These are phyloP conservation scores for Penicillium freii DNA, from an alignment of 2,329 filamentous ascomycete genomes.

Conservation along the genomic window DNA sequence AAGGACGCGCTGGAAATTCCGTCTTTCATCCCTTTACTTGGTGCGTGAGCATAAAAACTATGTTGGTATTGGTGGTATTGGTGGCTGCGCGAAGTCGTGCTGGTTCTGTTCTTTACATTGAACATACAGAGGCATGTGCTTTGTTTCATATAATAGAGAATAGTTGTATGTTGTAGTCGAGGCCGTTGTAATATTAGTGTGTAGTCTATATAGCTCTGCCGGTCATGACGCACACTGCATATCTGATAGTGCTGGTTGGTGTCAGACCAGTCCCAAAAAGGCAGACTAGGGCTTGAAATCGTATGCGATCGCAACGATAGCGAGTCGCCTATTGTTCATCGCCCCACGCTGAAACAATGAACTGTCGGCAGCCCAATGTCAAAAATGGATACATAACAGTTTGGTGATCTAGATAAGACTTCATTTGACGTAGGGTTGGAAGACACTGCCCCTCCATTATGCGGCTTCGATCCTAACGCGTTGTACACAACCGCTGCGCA, in stretches of 20 bases:
- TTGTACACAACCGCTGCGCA: constrained; percentile 2
- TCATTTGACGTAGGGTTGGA: neutral
- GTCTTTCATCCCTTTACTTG: constrained; percentile 22
- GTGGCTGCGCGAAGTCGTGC: constrained; percentile 2
- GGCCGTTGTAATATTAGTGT: neutral
- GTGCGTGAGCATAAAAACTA: constrained; percentile 23
- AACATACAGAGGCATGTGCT: neutral
- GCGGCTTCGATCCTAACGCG: constrained; percentile 6
- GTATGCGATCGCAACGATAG: constrained; percentile 12
- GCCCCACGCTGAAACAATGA: constrained; percentile 10
- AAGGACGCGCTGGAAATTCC: constrained; percentile 18
- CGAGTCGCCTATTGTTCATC: constrained; percentile 6
- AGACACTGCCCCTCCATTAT: constrained; percentile 1
- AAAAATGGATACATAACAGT: neutral
- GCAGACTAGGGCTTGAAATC: constrained; percentile 19
- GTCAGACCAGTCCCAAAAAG: constrained; percentile 14
- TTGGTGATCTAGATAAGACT: neutral
- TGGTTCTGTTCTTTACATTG: constrained; percentile 2
- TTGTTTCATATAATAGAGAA: neutral
- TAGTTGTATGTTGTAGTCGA: neutral
- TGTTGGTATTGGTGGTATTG: constrained; percentile 12
- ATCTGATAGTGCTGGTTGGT: neutral
- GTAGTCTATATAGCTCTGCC: neutral
- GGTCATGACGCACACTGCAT: constrained; percentile 2
- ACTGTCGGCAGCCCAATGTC: neutral